Evolutionary conservation across 139 green algal species (phyloP), one percentile per base, ranked within the genome.

Genomic region (Chlamydomonas asymmetrica): DNA sequence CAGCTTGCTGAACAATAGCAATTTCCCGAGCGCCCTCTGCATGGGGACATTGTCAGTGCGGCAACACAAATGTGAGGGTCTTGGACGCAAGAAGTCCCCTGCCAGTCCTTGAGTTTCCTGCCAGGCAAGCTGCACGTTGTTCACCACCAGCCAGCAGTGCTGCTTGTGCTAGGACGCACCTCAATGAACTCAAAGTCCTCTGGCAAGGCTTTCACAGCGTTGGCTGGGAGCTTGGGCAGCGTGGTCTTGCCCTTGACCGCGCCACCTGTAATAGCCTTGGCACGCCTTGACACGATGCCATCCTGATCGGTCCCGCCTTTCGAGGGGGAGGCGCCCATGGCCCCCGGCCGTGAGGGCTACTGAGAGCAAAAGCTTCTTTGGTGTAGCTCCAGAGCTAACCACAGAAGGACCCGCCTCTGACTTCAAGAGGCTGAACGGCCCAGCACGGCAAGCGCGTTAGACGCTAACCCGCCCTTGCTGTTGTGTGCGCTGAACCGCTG

Each of bases 1-100:
- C 54, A 96, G 79, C 43, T 89, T 85, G 59, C 84, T 90, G 81
- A 98, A 97, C 22, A 98, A 74, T 27, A 98, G 80, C 73, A 98
- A 75, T 59, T 94, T 94, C 54, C 76, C 76, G 25, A 97, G 81
- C 29, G 84, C 90, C n/a, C 87, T 82, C 90, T 96, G 79, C 75
- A 34, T 27, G 60, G 27, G 27, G 13, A 29, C 31, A 49, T 45
- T 18, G 63, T 22, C 20, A 13, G 32, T 18, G 18, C 29, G 9
- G 57, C 57, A 27, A 32, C 57, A 64, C 9, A 9, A 20, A 10
- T 18, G 57, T n/a, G n/a, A n/a, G n/a, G n/a, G n/a, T n/a, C n/a
- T n/a, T n/a, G n/a, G n/a, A n/a, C n/a, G n/a, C n/a, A n/a, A n/a
- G n/a, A n/a, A n/a, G n/a, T n/a, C n/a, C n/a, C n/a, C n/a, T n/a